Base-by-base conservation (phyloP, 345 rosid genomes). In the Salix arbutifolia region DNA sequence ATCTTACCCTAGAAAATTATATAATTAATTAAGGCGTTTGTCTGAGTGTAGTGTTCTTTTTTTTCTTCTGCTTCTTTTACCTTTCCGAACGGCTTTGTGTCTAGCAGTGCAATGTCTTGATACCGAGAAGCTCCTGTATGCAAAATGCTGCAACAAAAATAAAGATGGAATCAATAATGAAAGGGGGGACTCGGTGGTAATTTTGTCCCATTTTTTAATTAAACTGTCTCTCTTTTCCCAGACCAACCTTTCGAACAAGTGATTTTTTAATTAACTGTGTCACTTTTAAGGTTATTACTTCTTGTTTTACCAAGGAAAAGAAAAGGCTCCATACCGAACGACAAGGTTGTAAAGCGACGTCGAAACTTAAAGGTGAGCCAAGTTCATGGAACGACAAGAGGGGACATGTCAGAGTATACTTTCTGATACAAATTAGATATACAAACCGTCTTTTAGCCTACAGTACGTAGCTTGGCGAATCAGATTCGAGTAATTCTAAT, bases 61-160 rank as follows among this genome's bases (percentile, higher is more conserved):
- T 31, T 4, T 31, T 53, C 3, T 56, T 56, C n/a, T n/a, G n/a
- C 23, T 10, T n/a, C 10, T 3, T 23, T 11, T 2, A 87, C 89
- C 88, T 87, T 87, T 30, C 90, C 93, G 67, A 86, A 88, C 2
- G 90, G 91, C 65, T 90, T 88, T 31, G 91, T 90, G 79, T 90
- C 93, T 78, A 90, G 74, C 64, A 90, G 80, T 9, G 90, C 93
- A 65, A 90, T 88, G 66, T 90, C 93, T 80, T 90, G 93, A 71
- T 74, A 88, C 61, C 74, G 85, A 6, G 88, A 81, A 61, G 84
- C 82, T 65, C 89, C 90, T 18, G 90, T 84, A 37, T 90, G 89
- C 87, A 90, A 73, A 79, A 88, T 88, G 62, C 93, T 90, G 79
- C 66, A 31, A 77, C 76, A 64, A 8, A 31, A 31, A 31, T 31